Evolutionary conservation across 2,329 filamentous ascomycete species (phyloP).

Genomic region (Fusarium sp.): DNA sequence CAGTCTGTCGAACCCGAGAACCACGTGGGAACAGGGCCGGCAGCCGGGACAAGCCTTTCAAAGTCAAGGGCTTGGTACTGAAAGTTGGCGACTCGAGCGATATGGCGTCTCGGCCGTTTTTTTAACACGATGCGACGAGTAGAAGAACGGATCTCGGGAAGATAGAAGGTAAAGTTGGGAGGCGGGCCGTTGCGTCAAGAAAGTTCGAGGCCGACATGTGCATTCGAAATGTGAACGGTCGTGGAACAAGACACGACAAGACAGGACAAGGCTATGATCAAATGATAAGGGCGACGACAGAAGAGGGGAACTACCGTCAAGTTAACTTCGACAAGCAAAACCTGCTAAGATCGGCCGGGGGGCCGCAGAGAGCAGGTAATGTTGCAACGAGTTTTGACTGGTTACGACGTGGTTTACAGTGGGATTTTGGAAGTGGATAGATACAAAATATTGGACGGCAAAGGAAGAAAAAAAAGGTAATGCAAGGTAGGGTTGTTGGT

Average conservation of each 20-base stretch:
- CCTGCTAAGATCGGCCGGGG: constrained; percentile 36
- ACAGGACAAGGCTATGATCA: constrained; percentile 19
- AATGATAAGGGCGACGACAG: constrained; percentile 25
- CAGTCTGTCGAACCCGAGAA: constrained; percentile 53
- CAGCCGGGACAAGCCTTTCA: constrained; percentile 50
- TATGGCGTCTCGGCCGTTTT: constrained; percentile 20
- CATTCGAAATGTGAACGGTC: constrained; percentile 35
- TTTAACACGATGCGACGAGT: constrained; percentile 25
- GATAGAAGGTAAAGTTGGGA: constrained; percentile 21
- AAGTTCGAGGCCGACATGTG: constrained; percentile 44
- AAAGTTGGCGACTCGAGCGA: constrained; percentile 30
- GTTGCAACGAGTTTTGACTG: constrained; percentile 23
- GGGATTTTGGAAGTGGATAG: constrained; percentile 34
- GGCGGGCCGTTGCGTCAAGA: constrained; percentile 40
- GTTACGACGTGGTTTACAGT: constrained; percentile 34
- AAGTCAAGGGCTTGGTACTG: constrained; percentile 33
- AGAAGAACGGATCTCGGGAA: constrained; percentile 23
- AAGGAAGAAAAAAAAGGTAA: constrained; percentile 11
- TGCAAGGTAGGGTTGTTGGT: constrained; percentile 27
- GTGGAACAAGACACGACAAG: constrained; percentile 11
- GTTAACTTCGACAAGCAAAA: constrained; percentile 26
- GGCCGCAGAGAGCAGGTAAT: constrained; percentile 38
- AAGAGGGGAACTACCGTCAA: constrained; percentile 37
- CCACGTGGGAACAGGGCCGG: constrained; percentile 53
- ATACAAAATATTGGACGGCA: not conserved